A percentile compares a stretch with the other conserved stretches of the same genome.
These are phyloP conservation scores for Neurospora pannonica DNA, from an alignment of 495 filamentous ascomycete genomes.

Conservation along the genomic window DNA sequence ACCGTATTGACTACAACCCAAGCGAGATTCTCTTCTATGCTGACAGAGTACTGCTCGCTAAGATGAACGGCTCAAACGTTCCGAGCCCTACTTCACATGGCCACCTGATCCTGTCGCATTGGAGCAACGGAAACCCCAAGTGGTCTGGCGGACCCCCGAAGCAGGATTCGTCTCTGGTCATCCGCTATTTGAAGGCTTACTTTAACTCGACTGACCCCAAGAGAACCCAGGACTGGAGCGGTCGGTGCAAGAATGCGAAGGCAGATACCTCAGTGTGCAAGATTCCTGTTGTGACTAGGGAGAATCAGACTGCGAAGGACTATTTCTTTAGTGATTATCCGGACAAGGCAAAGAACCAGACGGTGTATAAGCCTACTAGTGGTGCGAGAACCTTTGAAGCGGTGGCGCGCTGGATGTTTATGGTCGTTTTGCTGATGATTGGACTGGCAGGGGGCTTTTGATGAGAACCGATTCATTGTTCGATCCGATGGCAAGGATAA, in stretches of 20 bases:
- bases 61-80: slow-evolving; percentile 45
- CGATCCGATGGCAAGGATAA: not conserved
- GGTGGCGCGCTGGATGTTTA: slow-evolving; percentile 7
- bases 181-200: slow-evolving; percentile 64
- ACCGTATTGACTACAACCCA: slow-evolving; percentile 66
- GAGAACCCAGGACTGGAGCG: slow-evolving; percentile 34
- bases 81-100: slow-evolving; percentile 50
- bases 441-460: slow-evolving; percentile 8
- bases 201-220: slow-evolving; percentile 55
- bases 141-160: slow-evolving; percentile 64
- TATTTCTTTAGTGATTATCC: slow-evolving; percentile 51
- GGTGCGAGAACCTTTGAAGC: slow-evolving; percentile 2
- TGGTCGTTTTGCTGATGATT: slow-evolving; percentile 7
- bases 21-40: slow-evolving; percentile 54
- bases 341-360: slow-evolving; percentile 53
- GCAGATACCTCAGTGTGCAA: slow-evolving; percentile 40
- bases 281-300: slow-evolving; percentile 47
- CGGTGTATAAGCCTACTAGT: slow-evolving; percentile 23
- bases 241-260: slow-evolving; percentile 37
- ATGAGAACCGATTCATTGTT: not conserved
- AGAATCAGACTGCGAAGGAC: slow-evolving; percentile 26
- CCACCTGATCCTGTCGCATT: slow-evolving; percentile 61
- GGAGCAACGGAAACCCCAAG: slow-evolving; percentile 61
- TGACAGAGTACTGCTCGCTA: slow-evolving; percentile 44
- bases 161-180: slow-evolving; percentile 47